phyloP scores from a whole-genome alignment of 306 rosid genomes.

The Parietaria judaica region DNA sequence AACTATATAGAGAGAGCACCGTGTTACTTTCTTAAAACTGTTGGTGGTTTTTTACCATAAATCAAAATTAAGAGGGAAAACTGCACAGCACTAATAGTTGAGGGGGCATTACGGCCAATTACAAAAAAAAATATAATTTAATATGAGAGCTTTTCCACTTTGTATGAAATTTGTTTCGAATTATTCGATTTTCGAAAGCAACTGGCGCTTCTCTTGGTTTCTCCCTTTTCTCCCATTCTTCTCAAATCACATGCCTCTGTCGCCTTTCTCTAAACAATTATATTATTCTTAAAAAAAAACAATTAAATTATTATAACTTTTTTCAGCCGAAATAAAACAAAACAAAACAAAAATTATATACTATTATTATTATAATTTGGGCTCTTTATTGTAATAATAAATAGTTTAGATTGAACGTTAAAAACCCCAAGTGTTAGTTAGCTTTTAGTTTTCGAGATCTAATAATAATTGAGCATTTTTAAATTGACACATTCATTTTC shows the following conservation, averaged over 20 bases:
- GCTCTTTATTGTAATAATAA: neutral
- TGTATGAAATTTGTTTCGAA: neutral
- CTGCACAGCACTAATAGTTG: no score
- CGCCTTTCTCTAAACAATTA: neutral
- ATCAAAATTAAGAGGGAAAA: no score
- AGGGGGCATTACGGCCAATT: no score
- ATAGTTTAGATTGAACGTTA: neutral
- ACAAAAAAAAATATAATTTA: no score
- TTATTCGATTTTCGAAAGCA: slow-evolving; percentile 13
- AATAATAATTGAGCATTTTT: neutral
- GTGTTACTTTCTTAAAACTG: no score
- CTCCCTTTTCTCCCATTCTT: neutral
- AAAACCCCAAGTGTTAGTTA: neutral
- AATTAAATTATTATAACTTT: neutral
- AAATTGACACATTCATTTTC: neutral
- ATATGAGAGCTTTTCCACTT: neutral
- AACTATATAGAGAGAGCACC: no score
- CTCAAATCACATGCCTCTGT: slow-evolving; percentile 22
- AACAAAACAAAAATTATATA: no score
- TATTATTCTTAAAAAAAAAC: neutral
- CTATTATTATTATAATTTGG: neutral
- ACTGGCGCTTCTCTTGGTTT: slow-evolving; percentile 4
- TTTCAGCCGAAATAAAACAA: neutral
- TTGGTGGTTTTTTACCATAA: no score
- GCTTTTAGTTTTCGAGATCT: slow-evolving; percentile 5